Evolutionary conservation across 2,329 filamentous ascomycete genomes (phyloP).

Genomic region (Monosporascus sp.): DNA sequence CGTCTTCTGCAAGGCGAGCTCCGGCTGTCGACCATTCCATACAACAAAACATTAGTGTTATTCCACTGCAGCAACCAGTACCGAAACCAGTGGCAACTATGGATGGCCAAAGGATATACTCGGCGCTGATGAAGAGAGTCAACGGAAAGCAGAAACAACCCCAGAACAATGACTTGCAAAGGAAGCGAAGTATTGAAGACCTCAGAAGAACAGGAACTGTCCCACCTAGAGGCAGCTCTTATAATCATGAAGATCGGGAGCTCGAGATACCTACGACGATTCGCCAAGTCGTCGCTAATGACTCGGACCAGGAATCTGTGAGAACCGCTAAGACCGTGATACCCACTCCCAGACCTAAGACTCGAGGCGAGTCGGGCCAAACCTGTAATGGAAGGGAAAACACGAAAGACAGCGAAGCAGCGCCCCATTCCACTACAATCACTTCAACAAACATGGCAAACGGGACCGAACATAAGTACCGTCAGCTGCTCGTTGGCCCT

Average conservation of each 20-base stretch:
- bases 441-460: constrained; percentile 10
- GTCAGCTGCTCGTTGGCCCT: not conserved
- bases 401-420: not conserved
- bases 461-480: constrained; percentile 6
- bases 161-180: constrained; percentile 11
- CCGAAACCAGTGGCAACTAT: constrained; percentile 27
- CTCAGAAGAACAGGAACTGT: constrained; percentile 9
- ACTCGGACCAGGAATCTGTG: constrained; percentile 10
- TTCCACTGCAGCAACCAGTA: constrained; percentile 6
- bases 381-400: not conserved
- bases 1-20: constrained; percentile 28
- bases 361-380: not conserved
- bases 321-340: constrained; percentile 1
- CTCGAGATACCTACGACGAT: constrained; percentile 15
- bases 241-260: not conserved
- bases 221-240: constrained; percentile 16
- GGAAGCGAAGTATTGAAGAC: constrained; percentile 12
- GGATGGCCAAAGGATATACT: constrained; percentile 56
- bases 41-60: constrained; percentile 7
- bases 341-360: not conserved
- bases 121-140: constrained; percentile 55
- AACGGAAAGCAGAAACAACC: constrained; percentile 31
- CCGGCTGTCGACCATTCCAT: constrained; percentile 18
- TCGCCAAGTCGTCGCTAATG: constrained; percentile 18
- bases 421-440: constrained; percentile 2